Conservation (phyloP, 129 eudicot species). For the Lonicera japonica region DNA sequence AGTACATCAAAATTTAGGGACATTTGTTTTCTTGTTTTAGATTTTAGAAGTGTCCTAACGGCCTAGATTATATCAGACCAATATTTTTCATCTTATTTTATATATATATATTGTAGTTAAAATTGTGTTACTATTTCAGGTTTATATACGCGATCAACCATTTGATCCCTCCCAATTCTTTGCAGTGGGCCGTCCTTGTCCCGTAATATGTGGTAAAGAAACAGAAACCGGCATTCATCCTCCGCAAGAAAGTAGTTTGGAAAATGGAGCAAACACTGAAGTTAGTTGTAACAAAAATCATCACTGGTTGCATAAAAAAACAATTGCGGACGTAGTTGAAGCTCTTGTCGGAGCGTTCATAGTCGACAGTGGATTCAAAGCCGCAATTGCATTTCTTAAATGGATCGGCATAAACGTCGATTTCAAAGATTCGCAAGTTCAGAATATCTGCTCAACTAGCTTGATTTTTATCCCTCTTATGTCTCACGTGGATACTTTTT, state of each 20-base stretch:
- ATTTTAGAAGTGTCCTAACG: no score
- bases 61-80: no score
- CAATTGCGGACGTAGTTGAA: constrained; percentile 89
- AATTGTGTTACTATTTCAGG: constrained; percentile 27
- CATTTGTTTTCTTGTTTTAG: no score
- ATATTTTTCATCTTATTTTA: no score
- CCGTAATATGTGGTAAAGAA: constrained; percentile 41
- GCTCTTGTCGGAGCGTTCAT: constrained; percentile 88
- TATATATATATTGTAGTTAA: no score
- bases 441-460: constrained; percentile 53
- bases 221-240: constrained; percentile 46
- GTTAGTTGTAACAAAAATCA: constrained; percentile 71
- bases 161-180: constrained; percentile 67
- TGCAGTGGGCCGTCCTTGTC: constrained; percentile 72
- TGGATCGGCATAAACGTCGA: constrained; percentile 80
- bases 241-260: constrained; percentile 17
- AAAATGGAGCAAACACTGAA: constrained; percentile 21
- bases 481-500: constrained; percentile 33
- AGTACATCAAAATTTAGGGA: no score
- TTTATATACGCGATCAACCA: constrained; percentile 75
- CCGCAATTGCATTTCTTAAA: constrained; percentile 70
- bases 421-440: constrained; percentile 39
- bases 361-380: constrained; percentile 87
- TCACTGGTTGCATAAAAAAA: constrained; percentile 90
- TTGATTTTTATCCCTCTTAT: constrained; percentile 44